A percentile compares a stretch with the other conserved stretches of the same genome.
These are phyloP conservation scores for Cocos nucifera DNA, from an alignment of 176 grass and related monocot species.

Conservation along the genomic window DNA sequence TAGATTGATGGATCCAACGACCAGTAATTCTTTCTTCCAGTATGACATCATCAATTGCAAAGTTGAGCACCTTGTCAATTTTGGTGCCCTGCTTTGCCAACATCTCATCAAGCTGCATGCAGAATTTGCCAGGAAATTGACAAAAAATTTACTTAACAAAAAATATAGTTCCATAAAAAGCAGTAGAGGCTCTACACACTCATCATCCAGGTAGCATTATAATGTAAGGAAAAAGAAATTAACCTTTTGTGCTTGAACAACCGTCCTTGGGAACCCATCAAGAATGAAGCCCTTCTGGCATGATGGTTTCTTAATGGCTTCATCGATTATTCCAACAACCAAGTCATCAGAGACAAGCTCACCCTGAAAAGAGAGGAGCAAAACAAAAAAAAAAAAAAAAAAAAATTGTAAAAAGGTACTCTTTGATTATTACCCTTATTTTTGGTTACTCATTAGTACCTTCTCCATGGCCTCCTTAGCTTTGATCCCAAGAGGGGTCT, in stretches of 20 bases:
- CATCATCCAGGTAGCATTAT: too few species aligned
- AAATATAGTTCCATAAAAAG: too few species aligned
- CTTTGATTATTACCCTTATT: background rate
- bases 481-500: conserved; percentile 86
- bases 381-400: conserved; percentile 20
- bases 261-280: conserved; percentile 91
- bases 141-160: too few species aligned
- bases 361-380: conserved; percentile 36
- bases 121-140: background rate
- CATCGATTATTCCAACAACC: conserved; percentile 95
- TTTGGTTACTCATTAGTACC: conserved; percentile 28
- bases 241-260: conserved; percentile 88
- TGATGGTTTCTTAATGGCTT: conserved; percentile 95
- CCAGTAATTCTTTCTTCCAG: conserved; percentile 95
- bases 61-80: conserved; percentile 87
- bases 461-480: conserved; percentile 92
- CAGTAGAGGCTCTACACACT: too few species aligned
- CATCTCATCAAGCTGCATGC: conserved; percentile 81
- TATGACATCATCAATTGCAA: conserved; percentile 82
- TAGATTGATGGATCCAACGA: conserved; percentile 83
- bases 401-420: conserved; percentile 22
- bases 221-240: background rate
- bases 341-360: conserved; percentile 92
- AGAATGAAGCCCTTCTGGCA: conserved; percentile 99
- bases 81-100: conserved; percentile 69